Percentiles rank a stretch among this genome's conserved stretches.
Evolutionary conservation across 495 filamentous ascomycete species (phyloP).

Genomic region (Friedmanniomyces simplex): DNA sequence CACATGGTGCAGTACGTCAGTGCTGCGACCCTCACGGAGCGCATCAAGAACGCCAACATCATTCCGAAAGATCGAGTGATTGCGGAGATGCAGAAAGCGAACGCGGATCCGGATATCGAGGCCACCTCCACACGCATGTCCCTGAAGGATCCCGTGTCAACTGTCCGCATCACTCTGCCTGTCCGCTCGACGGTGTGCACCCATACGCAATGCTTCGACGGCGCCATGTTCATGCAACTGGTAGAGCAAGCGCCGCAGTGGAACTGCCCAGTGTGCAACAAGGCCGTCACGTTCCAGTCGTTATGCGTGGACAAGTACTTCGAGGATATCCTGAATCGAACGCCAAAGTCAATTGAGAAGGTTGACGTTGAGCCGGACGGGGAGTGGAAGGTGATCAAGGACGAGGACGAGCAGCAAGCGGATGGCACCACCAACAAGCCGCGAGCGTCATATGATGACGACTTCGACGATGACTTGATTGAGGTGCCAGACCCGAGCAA

Average conservation of each 20-base stretch:
- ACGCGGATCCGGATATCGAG: slow-evolving; percentile 70
- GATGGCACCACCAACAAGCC: slow-evolving; percentile 18
- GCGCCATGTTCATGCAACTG: slow-evolving; percentile 80
- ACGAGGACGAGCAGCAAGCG: slow-evolving; percentile 28
- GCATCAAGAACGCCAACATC: slow-evolving; percentile 53
- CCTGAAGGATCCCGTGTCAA: slow-evolving; percentile 83
- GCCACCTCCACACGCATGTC: slow-evolving; percentile 81
- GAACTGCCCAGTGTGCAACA: slow-evolving; percentile 87
- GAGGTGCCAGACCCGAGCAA: slow-evolving; percentile 49
- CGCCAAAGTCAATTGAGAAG: slow-evolving; percentile 59
- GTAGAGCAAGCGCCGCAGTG: slow-evolving; percentile 95
- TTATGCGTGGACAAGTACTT: slow-evolving; percentile 89
- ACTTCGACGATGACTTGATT: slow-evolving; percentile 55
- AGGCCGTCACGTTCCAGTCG: slow-evolving; percentile 65
- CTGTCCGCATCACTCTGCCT: slow-evolving; percentile 66
- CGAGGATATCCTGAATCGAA: slow-evolving; percentile 67
- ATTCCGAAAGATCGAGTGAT: slow-evolving; percentile 76
- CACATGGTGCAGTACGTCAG: slow-evolving; percentile 65
- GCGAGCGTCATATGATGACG: slow-evolving; percentile 39
- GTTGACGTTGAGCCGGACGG: slow-evolving; percentile 86
- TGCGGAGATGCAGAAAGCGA: slow-evolving; percentile 69
- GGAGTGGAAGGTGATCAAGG: slow-evolving; percentile 48
- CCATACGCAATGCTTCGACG: slow-evolving; percentile 94
- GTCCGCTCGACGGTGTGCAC: slow-evolving; percentile 69
- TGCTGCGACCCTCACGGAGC: slow-evolving; percentile 58